phyloP scores from a whole-genome alignment of 176 grass and related monocot genomes.

The Raddia guianensis region DNA sequence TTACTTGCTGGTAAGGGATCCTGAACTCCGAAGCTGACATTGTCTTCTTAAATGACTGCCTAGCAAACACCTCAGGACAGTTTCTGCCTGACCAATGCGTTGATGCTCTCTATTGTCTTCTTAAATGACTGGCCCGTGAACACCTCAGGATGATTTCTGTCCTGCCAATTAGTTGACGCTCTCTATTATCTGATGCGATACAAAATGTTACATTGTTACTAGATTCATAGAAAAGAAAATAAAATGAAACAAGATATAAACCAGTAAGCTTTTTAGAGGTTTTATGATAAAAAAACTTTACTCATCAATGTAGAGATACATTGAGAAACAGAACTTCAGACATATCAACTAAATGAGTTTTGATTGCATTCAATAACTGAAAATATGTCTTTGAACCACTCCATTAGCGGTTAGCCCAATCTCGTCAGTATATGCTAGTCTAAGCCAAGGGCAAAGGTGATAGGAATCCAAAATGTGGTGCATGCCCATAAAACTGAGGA shows the following conservation, averaged over 20 bases:
- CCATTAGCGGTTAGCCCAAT: background rate
- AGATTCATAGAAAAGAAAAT: background rate
- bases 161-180: constrained; percentile 14
- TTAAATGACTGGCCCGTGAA: constrained; percentile 16
- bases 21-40: constrained; percentile 66
- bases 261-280: background rate
- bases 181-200: constrained; percentile 14
- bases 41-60: constrained; percentile 35
- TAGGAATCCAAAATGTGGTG: background rate
- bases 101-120: constrained; percentile 15
- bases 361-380: background rate
- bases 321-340: background rate
- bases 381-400: constrained; percentile 19
- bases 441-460: constrained; percentile 9
- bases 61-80: constrained; percentile 33
- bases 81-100: constrained; percentile 10
- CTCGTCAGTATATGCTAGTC: constrained; percentile 11
- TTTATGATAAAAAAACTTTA: background rate
- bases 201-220: constrained; percentile 36
- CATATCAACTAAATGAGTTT: background rate
- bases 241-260: constrained; percentile 19
- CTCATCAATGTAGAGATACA: background rate
- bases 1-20: constrained; percentile 66
- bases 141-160: constrained; percentile 27
- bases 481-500: background rate